Evolutionary conservation across 73 alveolate species (phyloP), one percentile per base, ranked within the genome.

Genomic region (Paraurostyla sp.): DNA sequence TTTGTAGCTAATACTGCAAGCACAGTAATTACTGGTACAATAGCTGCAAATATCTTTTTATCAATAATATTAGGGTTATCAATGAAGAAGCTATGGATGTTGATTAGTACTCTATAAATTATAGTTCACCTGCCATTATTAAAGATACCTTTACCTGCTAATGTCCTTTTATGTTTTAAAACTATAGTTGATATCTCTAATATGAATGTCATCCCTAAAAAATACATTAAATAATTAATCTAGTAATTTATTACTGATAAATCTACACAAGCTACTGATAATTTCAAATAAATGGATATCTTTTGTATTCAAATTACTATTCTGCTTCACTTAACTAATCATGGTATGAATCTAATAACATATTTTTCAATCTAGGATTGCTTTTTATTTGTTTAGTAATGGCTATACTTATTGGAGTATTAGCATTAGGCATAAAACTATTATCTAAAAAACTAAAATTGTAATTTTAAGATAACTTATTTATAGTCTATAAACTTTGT

Each of bases 261-360:
- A n/a, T 22, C 32, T 41, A 6, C 41, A 16, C n/a, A 25, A 18
- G 84, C 27, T 36, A 69, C 18, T 15, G 84, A 69, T 18, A 41
- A 38, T 40, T 69, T 69, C 63, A 43, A 25, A 69, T 22, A 33
- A 33, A 73, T 73, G 87, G 87, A 65, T 65, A 65, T 65, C 82
- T 65, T 65, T 65, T 65, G 18, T n/a, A n/a, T 18, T 38, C 15
- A 3, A 38, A 11, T 15, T 1, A 22, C 1, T 38, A 11, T 65
- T 13, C 4, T 33, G 6, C 32, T 30, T 29, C 51, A 9, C 41
- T 65, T 38, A 65, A 56, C 13, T 13, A 0, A 9, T 15, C 15
- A 65, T 30, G 87, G 1, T 73, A 73, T 45, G 68, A 43, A 43
- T 73, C 87, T 11, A 48, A 40, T 6, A 73, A 73, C 46, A 73